These are phyloP conservation scores for Ogataea salicorniae DNA, from an alignment of 805 yeast species.

Conservation along the genomic window DNA sequence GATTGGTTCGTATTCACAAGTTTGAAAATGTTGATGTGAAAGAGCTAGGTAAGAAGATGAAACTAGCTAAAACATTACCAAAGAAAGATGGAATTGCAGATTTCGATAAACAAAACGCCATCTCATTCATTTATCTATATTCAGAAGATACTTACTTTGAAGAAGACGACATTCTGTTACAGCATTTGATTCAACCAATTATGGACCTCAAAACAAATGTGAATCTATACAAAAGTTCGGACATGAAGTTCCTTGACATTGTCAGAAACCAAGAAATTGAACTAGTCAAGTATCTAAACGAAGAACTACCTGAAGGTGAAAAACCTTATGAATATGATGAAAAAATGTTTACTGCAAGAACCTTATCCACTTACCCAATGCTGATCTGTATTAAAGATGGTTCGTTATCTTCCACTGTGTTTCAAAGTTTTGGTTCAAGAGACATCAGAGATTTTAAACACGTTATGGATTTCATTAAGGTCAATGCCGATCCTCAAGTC, in stretches of 20 bases:
- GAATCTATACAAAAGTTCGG: conserved; percentile 48
- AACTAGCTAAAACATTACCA: conserved; percentile 6
- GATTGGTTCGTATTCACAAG: conserved; percentile 43
- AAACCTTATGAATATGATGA: conserved; percentile 34
- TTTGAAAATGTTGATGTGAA: conserved; percentile 29
- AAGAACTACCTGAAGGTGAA: conserved; percentile 20
- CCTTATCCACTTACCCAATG: conserved; percentile 59
- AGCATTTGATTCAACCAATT: conserved; percentile 55
- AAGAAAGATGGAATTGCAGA: conserved; percentile 18
- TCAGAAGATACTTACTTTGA: conserved; percentile 44
- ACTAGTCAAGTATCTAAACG: conserved; percentile 40
- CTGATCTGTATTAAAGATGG: conserved; percentile 56
- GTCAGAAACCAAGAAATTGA: conserved; percentile 37
- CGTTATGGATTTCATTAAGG: conserved; percentile 45
- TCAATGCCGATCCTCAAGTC: conserved; percentile 46
- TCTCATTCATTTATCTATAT: conserved; percentile 50
- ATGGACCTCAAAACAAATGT: conserved; percentile 53
- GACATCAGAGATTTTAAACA: conserved; percentile 50
- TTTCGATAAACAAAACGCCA: conserved; percentile 33
- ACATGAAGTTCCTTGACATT: conserved; percentile 34
- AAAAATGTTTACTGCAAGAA: conserved; percentile 43
- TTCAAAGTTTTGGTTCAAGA: conserved; percentile 57
- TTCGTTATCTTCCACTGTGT: conserved; percentile 45
- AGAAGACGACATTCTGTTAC: conserved; percentile 61
- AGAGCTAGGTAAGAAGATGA: conserved; percentile 22